Percentiles rank a stretch among this genome's conserved stretches.
Evolutionary conservation across 805 yeast species (phyloP).

Genomic region (Zygoascus biomembranicola): DNA sequence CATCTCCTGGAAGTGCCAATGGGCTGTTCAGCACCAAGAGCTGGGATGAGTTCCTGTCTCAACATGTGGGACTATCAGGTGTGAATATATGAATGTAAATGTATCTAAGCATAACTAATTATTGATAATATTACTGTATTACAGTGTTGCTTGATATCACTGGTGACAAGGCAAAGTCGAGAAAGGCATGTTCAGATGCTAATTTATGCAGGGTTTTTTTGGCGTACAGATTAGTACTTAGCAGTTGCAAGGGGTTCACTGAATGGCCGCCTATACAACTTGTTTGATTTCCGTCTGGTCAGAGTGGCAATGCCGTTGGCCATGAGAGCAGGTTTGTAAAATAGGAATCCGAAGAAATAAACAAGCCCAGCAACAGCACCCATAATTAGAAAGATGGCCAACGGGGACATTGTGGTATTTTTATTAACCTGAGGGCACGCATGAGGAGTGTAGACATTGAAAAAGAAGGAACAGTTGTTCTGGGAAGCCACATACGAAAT

Average conservation of each 20-base stretch:
- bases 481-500: slow-evolving; percentile 62
- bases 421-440: slow-evolving; percentile 79
- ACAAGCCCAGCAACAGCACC: slow-evolving; percentile 31
- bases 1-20: not conserved
- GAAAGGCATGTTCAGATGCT: too few relatives aligned
- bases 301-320: slow-evolving; percentile 4
- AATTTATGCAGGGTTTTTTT: too few relatives aligned
- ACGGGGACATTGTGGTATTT: slow-evolving; percentile 41
- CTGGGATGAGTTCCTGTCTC: slow-evolving; percentile 19
- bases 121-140: not conserved
- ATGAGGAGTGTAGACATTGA: slow-evolving; percentile 75
- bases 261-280: not conserved
- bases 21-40: slow-evolving; percentile 10
- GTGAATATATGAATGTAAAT: slow-evolving; percentile 9
- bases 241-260: not conserved
- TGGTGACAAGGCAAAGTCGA: too few relatives aligned
- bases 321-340: slow-evolving; percentile 9
- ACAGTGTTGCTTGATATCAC: not conserved
- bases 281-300: not conserved
- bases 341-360: slow-evolving; percentile 20
- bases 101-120: not conserved
- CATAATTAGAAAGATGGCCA: slow-evolving; percentile 60
- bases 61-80: slow-evolving; percentile 18
- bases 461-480: slow-evolving; percentile 73
- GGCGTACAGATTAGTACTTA: too few relatives aligned